Percentiles rank a stretch among this genome's conserved stretches.
Evolutionary conservation across 805 yeast species (phyloP).

Genomic region (Zygosaccharomyces bailii): DNA sequence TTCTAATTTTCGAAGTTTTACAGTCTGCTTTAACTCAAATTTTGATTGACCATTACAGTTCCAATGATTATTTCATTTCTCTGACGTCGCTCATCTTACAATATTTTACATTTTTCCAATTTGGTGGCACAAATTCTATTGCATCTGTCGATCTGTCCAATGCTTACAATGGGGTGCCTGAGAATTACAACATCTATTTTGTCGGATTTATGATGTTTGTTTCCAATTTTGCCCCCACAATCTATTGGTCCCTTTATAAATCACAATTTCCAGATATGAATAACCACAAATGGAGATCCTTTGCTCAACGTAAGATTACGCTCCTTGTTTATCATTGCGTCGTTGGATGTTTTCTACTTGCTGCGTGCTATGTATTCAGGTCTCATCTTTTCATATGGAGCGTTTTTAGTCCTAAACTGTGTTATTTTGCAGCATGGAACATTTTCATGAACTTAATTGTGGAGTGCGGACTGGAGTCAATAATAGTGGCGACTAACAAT

Average conservation of each 20-base stretch:
- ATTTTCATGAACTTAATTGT: conserved; percentile 45
- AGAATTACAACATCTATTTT: conserved; percentile 57
- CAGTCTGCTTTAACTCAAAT: conserved; percentile 13
- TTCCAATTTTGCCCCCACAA: conserved; percentile 82
- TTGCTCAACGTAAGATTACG: conserved; percentile 21
- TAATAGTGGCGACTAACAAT: neutral
- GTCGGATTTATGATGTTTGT: conserved; percentile 79
- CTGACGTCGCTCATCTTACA: conserved; percentile 50
- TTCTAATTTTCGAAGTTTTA: conserved; percentile 38
- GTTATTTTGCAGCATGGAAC: conserved; percentile 78
- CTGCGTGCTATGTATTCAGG: conserved; percentile 69
- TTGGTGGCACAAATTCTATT: conserved; percentile 88
- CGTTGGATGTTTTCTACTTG: conserved; percentile 54
- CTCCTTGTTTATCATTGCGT: conserved; percentile 54
- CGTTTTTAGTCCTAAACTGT: conserved; percentile 88
- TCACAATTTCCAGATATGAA: conserved; percentile 22
- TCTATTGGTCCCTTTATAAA: conserved; percentile 63
- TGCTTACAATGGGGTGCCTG: conserved; percentile 81
- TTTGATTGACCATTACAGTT: conserved; percentile 9
- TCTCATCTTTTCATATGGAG: conserved; percentile 96
- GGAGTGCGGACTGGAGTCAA: conserved; percentile 34
- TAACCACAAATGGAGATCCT: conserved; percentile 17
- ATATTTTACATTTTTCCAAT: conserved; percentile 74
- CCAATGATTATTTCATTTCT: conserved; percentile 14
- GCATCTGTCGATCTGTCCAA: conserved; percentile 88